Base-by-base conservation (phyloP, 805 yeast species). In the Ogataea degrootiae region DNA sequence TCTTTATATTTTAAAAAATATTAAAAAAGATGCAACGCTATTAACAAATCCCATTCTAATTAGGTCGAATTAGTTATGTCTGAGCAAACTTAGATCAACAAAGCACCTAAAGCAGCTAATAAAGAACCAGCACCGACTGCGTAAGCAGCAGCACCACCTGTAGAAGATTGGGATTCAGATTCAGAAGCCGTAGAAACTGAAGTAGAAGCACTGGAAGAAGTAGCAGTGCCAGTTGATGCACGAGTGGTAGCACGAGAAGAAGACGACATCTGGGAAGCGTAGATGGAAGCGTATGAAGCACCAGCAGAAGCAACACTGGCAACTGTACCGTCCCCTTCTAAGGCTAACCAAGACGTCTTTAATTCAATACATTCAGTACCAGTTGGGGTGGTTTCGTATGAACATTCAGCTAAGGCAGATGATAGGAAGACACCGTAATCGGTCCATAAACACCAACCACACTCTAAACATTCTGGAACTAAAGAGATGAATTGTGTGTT, bases 371-470 rank as follows among this genome's bases (percentile, higher is more conserved):
- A 62, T 5, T 43, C 16, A 21, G 68, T 59, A 49, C 68, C 69
- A 37, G 69, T 65, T 55, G 70, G 70, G 29, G 58, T 55, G 35
- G 65, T 56, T 16, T 62, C 52, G 38, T 56, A 52, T 16, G 55
- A 42, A 55, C 70, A 67, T 26, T 51, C 61, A 19, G 51, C 58
- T 41, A 66, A 47, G 8, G 70, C 63, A 16, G 57, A 51, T 6
- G 58, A 45, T 40, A 68, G 58, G 55, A 53, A 66, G 2, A 52
- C 43, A 23, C 61, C 62, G 53, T 67, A 67, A 54, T 66, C 63
- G 33, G 57, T 49, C 67, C 67, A 68, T 44, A 68, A 51, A 47
- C 70, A 67, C 71, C 70, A 67, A 40, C 71, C 72, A 58, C 72
- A 68, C 33, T 60, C 67, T 47, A 67, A 57, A 58, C 72, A 68